These are phyloP conservation scores for Xylaria nigripes DNA, from an alignment of 495 filamentous ascomycete species.

Conservation along the genomic window DNA sequence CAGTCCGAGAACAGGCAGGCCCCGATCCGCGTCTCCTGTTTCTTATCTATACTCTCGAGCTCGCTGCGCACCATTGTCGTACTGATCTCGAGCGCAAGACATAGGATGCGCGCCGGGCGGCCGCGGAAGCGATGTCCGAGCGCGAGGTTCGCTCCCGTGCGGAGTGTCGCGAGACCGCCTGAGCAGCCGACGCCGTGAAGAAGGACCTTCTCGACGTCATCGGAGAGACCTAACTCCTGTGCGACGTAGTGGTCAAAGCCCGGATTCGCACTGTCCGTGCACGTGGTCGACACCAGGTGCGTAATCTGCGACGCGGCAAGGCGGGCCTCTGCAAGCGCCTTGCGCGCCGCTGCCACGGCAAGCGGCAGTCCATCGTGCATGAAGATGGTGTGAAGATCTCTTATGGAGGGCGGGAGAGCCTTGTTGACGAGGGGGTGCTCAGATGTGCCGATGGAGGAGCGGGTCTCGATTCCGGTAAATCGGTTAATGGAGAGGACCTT, in stretches of 20 bases:
- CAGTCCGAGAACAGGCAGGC: conserved; percentile 56
- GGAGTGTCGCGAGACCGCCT: conserved; percentile 55
- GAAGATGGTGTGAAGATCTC: conserved; percentile 46
- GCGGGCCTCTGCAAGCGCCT: conserved; percentile 50
- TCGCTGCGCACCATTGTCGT: conserved; percentile 51
- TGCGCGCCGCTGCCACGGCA: conserved; percentile 47
- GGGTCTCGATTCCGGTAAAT: conserved; percentile 54
- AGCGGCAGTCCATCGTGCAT: conserved; percentile 51
- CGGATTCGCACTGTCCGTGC: conserved; percentile 60
- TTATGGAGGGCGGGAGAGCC: conserved; percentile 45
- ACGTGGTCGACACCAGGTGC: conserved; percentile 58
- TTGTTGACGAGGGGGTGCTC: conserved; percentile 51
- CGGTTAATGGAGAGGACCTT: conserved; percentile 56
- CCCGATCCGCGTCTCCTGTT: conserved; percentile 49
- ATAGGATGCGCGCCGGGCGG: conserved; percentile 47
- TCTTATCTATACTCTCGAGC: conserved; percentile 45
- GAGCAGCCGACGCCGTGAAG: conserved; percentile 55
- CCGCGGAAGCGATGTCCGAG: conserved; percentile 45
- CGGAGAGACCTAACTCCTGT: conserved; percentile 43
- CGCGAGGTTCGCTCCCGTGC: conserved; percentile 54
- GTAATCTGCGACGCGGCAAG: conserved; percentile 46
- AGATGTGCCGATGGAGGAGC: conserved; percentile 49
- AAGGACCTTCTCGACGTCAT: conserved; percentile 48
- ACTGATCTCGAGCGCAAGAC: conserved; percentile 53
- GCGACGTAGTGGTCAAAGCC: conserved; percentile 59